A percentile compares a stretch with the other conserved stretches of the same genome.
Evolutionary conservation across 2,329 filamentous ascomycete species (phyloP).

Genomic region (Aspergillus aculeatinus): DNA sequence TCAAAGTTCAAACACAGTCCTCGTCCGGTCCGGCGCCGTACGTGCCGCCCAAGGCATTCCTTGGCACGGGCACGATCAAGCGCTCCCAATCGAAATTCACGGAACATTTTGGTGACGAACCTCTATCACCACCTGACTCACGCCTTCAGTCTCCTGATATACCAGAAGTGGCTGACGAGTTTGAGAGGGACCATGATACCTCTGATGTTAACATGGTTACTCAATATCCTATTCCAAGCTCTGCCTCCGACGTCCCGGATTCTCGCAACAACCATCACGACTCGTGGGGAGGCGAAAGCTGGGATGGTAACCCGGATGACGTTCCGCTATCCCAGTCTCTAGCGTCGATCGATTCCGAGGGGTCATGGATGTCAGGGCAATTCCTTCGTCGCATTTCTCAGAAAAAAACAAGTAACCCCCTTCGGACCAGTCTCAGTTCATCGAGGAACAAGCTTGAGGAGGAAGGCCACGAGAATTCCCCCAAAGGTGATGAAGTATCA

Average conservation of each 20-base stretch:
- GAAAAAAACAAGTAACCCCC: slow-evolving; percentile 37
- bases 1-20: slow-evolving; percentile 52
- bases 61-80: slow-evolving; percentile 62
- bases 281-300: slow-evolving; percentile 42
- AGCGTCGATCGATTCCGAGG: slow-evolving; percentile 93
- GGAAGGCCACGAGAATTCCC: slow-evolving; percentile 50
- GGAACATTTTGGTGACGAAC: slow-evolving; percentile 85
- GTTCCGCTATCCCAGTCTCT: slow-evolving; percentile 72
- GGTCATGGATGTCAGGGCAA: slow-evolving; percentile 87
- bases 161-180: slow-evolving; percentile 34
- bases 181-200: slow-evolving; percentile 12
- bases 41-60: slow-evolving; percentile 42
- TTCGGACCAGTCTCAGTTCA: slow-evolving; percentile 42
- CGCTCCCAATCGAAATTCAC: slow-evolving; percentile 87
- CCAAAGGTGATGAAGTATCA: slow-evolving; percentile 59
- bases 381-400: slow-evolving; percentile 52
- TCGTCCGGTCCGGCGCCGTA: slow-evolving; percentile 44
- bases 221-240: slow-evolving; percentile 25
- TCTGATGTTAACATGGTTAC: slow-evolving; percentile 14
- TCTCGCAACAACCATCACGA: slow-evolving; percentile 29
- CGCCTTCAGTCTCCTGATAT: slow-evolving; percentile 74
- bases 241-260: slow-evolving; percentile 32
- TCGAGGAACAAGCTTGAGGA: slow-evolving; percentile 43
- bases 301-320: slow-evolving; percentile 52
- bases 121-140: slow-evolving; percentile 81